phyloP scores from a whole-genome alignment of 768 basidiomycete genomes.

The Termitomyces sp. region DNA sequence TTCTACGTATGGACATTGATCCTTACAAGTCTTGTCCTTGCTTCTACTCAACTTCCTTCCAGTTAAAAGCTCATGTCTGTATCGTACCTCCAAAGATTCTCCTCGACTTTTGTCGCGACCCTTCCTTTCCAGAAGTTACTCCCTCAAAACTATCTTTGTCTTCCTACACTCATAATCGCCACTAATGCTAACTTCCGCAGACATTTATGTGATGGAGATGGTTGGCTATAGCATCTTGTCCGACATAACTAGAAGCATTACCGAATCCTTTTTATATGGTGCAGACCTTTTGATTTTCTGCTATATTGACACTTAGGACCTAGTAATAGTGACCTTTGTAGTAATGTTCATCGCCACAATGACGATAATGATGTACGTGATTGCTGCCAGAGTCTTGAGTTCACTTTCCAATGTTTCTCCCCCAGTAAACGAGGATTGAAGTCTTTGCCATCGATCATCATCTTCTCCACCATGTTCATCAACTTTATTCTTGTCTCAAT shows the following conservation, averaged over 20 bases:
- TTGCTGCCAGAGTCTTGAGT: not conserved
- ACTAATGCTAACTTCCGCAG: not conserved
- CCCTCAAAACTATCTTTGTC: not conserved
- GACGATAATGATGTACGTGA: not conserved
- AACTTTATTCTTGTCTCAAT: not conserved
- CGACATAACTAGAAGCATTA: no score
- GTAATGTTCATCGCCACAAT: not conserved
- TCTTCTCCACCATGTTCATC: not conserved
- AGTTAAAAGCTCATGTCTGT: not conserved
- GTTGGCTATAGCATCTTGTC: not conserved
- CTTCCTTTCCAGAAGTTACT: not conserved
- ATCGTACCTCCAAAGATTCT: not conserved
- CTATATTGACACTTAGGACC: not conserved
- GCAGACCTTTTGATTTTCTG: not conserved
- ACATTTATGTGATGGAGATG: not conserved
- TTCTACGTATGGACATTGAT: not conserved
- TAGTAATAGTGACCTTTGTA: not conserved
- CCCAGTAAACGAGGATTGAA: not conserved
- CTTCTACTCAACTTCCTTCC: not conserved
- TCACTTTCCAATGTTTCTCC: not conserved
- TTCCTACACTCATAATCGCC: not conserved
- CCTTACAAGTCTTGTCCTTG: not conserved
- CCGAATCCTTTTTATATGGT: not conserved
- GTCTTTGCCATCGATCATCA: not conserved
- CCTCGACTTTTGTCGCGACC: not conserved